Evolutionary conservation across 306 rosid species (phyloP), one percentile per base, ranked within the genome.

Genomic region (Lupinus albus): DNA sequence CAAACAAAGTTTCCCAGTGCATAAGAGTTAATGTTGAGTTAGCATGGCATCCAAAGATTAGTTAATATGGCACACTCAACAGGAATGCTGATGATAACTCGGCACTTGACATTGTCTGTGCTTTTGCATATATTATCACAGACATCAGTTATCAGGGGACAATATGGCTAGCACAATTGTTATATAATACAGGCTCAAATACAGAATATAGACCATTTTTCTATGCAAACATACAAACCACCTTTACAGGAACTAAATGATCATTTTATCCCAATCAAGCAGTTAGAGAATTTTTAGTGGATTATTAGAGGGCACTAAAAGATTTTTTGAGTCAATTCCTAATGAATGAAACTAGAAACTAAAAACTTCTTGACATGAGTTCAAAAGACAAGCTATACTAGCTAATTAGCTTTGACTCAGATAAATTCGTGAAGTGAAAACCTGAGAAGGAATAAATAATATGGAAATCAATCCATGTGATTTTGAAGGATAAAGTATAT

Each of bases 281-380:
- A 63, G 25, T 32, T 2, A 15, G 6, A 69, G 13, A 69, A 44
- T 38, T 18, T 11, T 6, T 2, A 55, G 50, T 8, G 25, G 70
- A 46, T 53, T 50, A 61, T 21, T 53, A 13, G 44, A 46, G 76
- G 61, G 48, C 6, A 45, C 17, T 41, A 15, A 21, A 16, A 57
- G 13, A 51, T 16, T 36, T 33, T 49, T 32, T 30, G 7, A 18
- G 71, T 54, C 57, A 79, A 61, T 65, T 73, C 35, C 65, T 53
- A 46, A 54, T 45, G 28, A 45, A 38, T 68, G 62, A 67, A 61
- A 61, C 46, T 28, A 52, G 50, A 7, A 56, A 8, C 10, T 32
- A 5, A 54, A 39, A 20, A 11, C 10, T 42, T 18, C 17, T 47
- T 33, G 28, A 68, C 69, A 17, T 55, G 42, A n/a, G 39, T 16